A percentile compares a stretch with the other conserved stretches of the same genome.
Conservation (phyloP, 192 early-diverging fungal genomes). For the Glomus cerebriforme region DNA sequence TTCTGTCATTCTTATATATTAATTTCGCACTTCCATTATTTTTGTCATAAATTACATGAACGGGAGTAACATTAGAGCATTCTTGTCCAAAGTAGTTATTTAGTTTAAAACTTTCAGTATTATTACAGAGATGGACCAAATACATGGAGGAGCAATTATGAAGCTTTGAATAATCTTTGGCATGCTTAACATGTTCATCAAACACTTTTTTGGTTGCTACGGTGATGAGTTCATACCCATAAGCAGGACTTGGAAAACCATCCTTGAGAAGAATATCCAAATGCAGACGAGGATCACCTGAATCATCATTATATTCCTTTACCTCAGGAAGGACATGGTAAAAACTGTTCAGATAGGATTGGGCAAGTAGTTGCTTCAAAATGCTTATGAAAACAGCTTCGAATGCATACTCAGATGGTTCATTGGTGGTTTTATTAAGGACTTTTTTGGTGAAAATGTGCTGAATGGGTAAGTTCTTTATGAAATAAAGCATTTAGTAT, state of each 20-base stretch:
- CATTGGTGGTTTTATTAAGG: background rate
- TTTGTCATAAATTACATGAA: no score
- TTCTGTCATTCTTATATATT: no score
- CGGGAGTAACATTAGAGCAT: no score
- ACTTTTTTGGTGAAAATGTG: background rate
- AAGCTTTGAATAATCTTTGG: background rate
- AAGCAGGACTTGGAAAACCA: background rate
- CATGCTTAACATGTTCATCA: background rate
- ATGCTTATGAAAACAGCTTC: background rate
- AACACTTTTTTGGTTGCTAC: background rate
- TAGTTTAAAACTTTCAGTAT: no score
- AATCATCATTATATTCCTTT: constrained; percentile 4
- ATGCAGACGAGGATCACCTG: background rate
- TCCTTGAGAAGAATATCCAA: background rate
- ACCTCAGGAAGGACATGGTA: background rate
- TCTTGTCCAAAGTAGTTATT: no score
- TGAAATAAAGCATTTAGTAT: background rate
- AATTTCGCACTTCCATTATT: no score
- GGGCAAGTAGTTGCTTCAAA: background rate
- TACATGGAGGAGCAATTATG: background rate
- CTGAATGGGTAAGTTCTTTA: background rate
- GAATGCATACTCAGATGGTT: constrained; percentile 11
- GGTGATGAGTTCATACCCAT: background rate
- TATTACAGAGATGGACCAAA: background rate
- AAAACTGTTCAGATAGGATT: background rate